These are phyloP conservation scores for Vaccinium vitisidaea DNA, from an alignment of 148 eudicot genomes.

Conservation along the genomic window DNA sequence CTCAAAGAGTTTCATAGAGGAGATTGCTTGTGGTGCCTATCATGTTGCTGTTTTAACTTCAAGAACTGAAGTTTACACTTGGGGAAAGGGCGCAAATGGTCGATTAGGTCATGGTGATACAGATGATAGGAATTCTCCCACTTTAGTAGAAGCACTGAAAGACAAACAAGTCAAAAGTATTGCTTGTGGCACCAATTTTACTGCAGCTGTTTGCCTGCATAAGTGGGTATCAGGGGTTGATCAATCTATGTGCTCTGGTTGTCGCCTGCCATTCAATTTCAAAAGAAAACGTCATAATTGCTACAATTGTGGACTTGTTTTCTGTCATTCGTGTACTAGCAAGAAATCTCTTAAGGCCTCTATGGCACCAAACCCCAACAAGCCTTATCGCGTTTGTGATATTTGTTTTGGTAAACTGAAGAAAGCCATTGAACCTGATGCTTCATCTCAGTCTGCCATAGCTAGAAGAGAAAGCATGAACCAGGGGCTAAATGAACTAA, in stretches of 20 bases:
- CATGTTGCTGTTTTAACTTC: constrained; percentile 93
- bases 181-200: constrained; percentile 92
- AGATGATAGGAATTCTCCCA: constrained; percentile 78
- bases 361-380: constrained; percentile 96
- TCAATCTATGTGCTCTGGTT: constrained; percentile 98
- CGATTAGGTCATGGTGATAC: constrained; percentile 93
- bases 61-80: constrained; percentile 89
- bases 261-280: constrained; percentile 88
- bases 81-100: constrained; percentile 98
- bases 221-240: constrained; percentile 98
- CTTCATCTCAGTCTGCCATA: constrained; percentile 57
- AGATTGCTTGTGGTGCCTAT: constrained; percentile 94
- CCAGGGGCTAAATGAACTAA: constrained; percentile 49
- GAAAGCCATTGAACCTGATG: constrained; percentile 64
- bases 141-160: constrained; percentile 79
- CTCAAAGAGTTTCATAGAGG: constrained; percentile 75
- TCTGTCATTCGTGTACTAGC: constrained; percentile 96
- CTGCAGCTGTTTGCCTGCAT: constrained; percentile 93
- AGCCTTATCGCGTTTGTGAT: constrained; percentile 97
- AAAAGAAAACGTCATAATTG: constrained; percentile 97
- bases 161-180: constrained; percentile 95
- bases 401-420: constrained; percentile 71
- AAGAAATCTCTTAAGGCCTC: constrained; percentile 90
- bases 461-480: constrained; percentile 69
- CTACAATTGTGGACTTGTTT: constrained; percentile 93